phyloP scores from a whole-genome alignment of 305 asterid species.

The Caryopteris hybrid region DNA sequence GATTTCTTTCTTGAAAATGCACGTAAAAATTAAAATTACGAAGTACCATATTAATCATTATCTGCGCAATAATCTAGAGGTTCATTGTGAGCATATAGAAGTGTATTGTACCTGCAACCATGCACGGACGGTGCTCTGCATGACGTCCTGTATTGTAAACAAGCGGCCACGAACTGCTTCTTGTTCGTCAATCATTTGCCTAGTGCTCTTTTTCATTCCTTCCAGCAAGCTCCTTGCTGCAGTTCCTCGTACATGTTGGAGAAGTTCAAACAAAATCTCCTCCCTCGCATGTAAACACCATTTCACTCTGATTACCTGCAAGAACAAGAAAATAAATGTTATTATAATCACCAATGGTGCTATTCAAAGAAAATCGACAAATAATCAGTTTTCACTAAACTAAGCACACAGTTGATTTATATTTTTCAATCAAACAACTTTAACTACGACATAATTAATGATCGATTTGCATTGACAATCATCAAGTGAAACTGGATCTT shows the following conservation, averaged over 20 bases:
- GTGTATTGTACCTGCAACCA: constrained; percentile 33
- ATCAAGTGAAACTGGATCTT: no score
- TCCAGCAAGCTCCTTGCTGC: constrained; percentile 26
- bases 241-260: constrained; percentile 33
- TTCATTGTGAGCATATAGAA: not conserved
- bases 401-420: not conserved
- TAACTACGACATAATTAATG: not conserved
- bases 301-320: constrained; percentile 41
- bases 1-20: no score
- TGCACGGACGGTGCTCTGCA: constrained; percentile 45
- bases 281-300: constrained; percentile 54
- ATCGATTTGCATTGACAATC: no score
- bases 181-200: constrained; percentile 46
- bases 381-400: not conserved
- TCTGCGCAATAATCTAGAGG: not conserved
- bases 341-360: no score
- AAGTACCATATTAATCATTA: not conserved
- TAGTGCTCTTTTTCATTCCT: constrained; percentile 37
- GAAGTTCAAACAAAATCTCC: constrained; percentile 41
- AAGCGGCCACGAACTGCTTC: constrained; percentile 45
- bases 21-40: no score
- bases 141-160: constrained; percentile 40
- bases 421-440: no score
- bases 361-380: no score
- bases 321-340: not conserved